Evolutionary conservation across 345 rosid genomes (phyloP), one percentile per base, ranked within the genome.

Genomic region (Aethionema arabicum): DNA sequence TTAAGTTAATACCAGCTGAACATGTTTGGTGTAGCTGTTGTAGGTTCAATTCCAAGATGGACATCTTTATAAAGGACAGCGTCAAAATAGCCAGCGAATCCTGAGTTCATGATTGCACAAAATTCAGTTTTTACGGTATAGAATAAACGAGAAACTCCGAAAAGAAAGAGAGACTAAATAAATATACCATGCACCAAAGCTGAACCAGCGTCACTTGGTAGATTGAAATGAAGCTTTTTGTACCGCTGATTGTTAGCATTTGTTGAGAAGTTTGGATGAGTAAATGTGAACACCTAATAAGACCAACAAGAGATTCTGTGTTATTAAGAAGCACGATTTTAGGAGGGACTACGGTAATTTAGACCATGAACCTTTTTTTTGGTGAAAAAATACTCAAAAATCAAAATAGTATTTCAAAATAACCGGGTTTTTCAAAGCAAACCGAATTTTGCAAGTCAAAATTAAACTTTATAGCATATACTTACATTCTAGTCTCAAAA

Each of bases 21-120:
- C 99, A 90, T 95, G 79, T 88, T 90, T 54, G 99, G 97, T 12
- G 99, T 95, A 60, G 89, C 88, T 12, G 76, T 80, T 14, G 92
- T 81, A 56, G 97, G 97, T 66, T 95, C 99, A 68, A 84, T 93
- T 29, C 99, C 95, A 16, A 95, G 92, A 80, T 95, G 97, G 15
- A 93, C 85, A 70, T 95, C 97, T 80, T 88, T 83, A 71, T 90
- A 95, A n/a, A 95, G 87, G 12, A 52, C 74, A 2, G 99, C 85
- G 74, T 95, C 90, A 63, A 95, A 95, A 52, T 90, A 87, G 52
- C 99, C 96, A 76, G 95, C 97, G 68, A 95, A 90, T 63, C 97
- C 99, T 12, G 46, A n/a, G 60, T 52, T 43, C n/a, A 54, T 27
- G 39, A 33, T 48, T 16, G 8, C 63, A 56, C 8, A 12, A 55